Base-by-base conservation (phyloP, 768 basidiomycete species). In the Steccherinum ochraceum region DNA sequence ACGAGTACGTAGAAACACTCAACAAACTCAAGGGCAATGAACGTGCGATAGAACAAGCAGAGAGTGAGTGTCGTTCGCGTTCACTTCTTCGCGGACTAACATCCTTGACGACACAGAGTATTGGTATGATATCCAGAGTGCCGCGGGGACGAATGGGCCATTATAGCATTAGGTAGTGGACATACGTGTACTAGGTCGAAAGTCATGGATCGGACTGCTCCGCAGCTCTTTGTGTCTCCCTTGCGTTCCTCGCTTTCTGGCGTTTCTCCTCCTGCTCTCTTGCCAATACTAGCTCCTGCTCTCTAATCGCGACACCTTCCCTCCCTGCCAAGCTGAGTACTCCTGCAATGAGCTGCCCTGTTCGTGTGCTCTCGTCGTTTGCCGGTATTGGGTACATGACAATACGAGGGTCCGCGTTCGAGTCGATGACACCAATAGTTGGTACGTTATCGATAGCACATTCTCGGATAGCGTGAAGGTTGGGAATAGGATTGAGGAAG, bases 371-470 rank as follows among this genome's bases (percentile, higher is more conserved):
- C 69, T 99, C 96, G 69, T 95, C 92, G 67, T 98, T 99, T n/a
- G 91, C 93, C 0, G 93, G 94, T 62, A 99, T 97, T 40, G 96
- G 88, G 67, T 96, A 98, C 79, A 97, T 96, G 55, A 99, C 94
- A 35, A 93, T 76, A 21, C 96, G 83, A 4, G 96, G 96, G 69
- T 99, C 96, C 40, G 83, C 88, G 64, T 99, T 93, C 19, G 93
- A 91, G 68, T 99, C 96, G 49, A 94, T 81, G 53, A 98, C 84
- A 26, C 86, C 96, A 53, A 98, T 83, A 1, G 96, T 98, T 0
- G 96, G 96, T 50, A 98, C 80, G 62, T 94, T 86, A 54, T 86
- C 79, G 50, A 84, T 75, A 13, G 92, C 91, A 60, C 92, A 94
- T 71, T 99, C 96, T 49, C 87, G 83, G 60, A 98, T 88, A 13